Base-by-base conservation (phyloP, 176 grass and related monocot genomes). In the Cocos nucifera region DNA sequence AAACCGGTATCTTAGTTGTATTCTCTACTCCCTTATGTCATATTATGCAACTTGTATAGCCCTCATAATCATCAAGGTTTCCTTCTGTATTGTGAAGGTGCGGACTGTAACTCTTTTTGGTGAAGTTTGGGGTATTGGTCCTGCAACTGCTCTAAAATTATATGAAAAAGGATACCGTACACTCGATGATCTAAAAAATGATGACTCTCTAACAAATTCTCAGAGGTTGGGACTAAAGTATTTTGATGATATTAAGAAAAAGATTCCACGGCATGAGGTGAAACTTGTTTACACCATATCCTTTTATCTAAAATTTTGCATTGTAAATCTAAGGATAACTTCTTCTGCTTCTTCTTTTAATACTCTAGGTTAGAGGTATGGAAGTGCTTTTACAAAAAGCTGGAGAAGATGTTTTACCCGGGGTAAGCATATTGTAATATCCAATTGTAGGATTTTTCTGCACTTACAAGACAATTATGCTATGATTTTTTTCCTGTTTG, bases 41-140 rank as follows among this genome's bases (percentile, higher is more conserved):
- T 12, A 44, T 44, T 14, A 44, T 44, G 35, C 35, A 44, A 44
- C 35, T 44, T 44, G 1, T 44, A 14, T 44, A 44, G 35, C 35
- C 28, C 28, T 29, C 28, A 29, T 29, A 29, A 29, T 29, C 28
- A 29, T 29, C 14, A 12, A 12, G 9, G 9, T 44, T 35, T 15
- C 59, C 26, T 56, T 54, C 67, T 8, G 65, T 56, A 2, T 56
- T 17, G 56, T 86, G 17, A 82, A 96, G 92, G 87, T 88, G 53
- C 61, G 69, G 5, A 61, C 87, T 49, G 82, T 96, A 61, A 88
- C 69, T 73, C 82, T 96, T 25, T 96, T 96, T 4, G 92, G 92
- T 18, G 92, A 96, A 88, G 83, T 96, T 62, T 96, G 92, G 87
- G 92, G 92, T 58, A 71, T 96, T 80, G 92, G 92, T 61, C 86